Evolutionary conservation across 2,329 filamentous ascomycete genomes (phyloP).

Genomic region (Colletotrichum tanaceti): DNA sequence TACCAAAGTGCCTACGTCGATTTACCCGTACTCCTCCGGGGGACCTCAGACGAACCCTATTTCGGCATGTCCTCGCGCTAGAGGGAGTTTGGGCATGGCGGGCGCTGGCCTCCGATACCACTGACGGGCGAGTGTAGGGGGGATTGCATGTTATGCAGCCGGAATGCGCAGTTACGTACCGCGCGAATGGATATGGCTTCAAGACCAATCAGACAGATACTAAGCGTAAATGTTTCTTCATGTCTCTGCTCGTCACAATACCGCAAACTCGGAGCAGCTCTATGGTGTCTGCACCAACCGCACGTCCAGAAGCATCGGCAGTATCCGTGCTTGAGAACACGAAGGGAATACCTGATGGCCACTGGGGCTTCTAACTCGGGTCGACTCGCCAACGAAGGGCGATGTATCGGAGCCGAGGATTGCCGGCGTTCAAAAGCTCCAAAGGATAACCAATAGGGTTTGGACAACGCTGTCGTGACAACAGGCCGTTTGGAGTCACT

Average conservation of each 20-base stretch:
- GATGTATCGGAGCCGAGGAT: neutral
- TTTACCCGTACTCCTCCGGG: no score
- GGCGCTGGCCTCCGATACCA: slow-evolving; percentile 7
- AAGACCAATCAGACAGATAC: neutral
- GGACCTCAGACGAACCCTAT: slow-evolving; percentile 28
- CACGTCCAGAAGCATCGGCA: neutral
- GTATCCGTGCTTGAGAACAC: slow-evolving; percentile 1
- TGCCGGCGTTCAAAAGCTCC: neutral
- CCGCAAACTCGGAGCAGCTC: neutral
- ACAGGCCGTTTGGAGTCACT: slow-evolving; percentile 8
- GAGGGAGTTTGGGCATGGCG: neutral
- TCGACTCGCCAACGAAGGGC: neutral
- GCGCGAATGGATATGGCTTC: slow-evolving; percentile 3
- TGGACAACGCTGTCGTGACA: slow-evolving; percentile 11
- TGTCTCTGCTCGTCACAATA: slow-evolving; percentile 4
- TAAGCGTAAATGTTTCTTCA: slow-evolving; percentile 25
- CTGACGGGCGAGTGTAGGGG: neutral
- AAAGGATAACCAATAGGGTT: neutral
- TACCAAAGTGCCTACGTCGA: no score
- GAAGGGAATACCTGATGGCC: slow-evolving; percentile 3
- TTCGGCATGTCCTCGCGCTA: slow-evolving; percentile 38
- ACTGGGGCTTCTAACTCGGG: neutral
- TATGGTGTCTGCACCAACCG: neutral
- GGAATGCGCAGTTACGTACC: slow-evolving; percentile 14
- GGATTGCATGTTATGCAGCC: slow-evolving; percentile 23